phyloP scores from a whole-genome alignment of 352 stramenopile species.

The Phytophthora cactorum region DNA sequence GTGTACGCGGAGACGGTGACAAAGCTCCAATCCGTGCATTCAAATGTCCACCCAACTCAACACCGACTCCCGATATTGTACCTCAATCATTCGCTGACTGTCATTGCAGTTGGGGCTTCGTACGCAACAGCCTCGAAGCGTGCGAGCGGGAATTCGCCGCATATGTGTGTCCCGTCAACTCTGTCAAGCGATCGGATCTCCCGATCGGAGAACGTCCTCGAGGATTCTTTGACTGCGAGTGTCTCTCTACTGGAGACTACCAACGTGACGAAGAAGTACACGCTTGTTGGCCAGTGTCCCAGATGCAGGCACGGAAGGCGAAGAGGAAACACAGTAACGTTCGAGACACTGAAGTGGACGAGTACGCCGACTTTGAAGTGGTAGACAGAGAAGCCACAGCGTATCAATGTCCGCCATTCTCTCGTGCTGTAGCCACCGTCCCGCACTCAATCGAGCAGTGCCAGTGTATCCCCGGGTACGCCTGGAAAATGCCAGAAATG shows the following conservation, averaged over 20 bases:
- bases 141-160: conserved; percentile 63
- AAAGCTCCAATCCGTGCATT: conserved; percentile 21
- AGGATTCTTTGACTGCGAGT: conserved; percentile 84
- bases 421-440: conserved; percentile 52
- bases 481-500: conserved; percentile 78
- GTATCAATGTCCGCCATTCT: conserved; percentile 71
- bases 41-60: conserved; percentile 48
- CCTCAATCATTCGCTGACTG: conserved; percentile 72
- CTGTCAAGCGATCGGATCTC: conserved; percentile 49
- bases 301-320: conserved; percentile 26
- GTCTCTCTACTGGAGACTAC: conserved; percentile 50
- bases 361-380: conserved; percentile 34
- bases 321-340: conserved; percentile 26
- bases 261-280: conserved; percentile 65
- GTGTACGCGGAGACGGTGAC: conserved; percentile 27
- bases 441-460: conserved; percentile 80
- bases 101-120: conserved; percentile 76
- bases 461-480: conserved; percentile 75
- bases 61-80: conserved; percentile 31
- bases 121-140: conserved; percentile 46
- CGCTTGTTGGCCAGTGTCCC: conserved; percentile 43
- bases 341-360: conserved; percentile 2
- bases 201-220: conserved; percentile 44
- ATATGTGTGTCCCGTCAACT: conserved; percentile 73
- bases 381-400: conserved; percentile 21